A percentile compares a stretch with the other conserved stretches of the same genome.
phyloP scores from a whole-genome alignment of 192 early-diverging fungal genomes.

The Entomortierella lignicola region DNA sequence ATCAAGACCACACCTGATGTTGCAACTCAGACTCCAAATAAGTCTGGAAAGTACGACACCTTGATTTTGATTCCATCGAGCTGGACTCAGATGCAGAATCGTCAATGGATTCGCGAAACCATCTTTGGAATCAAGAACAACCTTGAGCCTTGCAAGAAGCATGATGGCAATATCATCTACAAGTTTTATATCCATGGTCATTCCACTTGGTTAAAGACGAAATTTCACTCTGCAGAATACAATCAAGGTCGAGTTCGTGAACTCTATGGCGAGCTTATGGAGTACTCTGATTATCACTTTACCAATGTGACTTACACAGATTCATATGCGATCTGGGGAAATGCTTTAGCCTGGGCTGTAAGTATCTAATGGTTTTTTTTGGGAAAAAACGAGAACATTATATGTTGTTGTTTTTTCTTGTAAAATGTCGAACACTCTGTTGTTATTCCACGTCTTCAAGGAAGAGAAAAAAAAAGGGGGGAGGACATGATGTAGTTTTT shows the following conservation, averaged over 20 bases:
- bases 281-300: conserved; percentile 58
- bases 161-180: conserved; percentile 56
- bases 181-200: conserved; percentile 58
- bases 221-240: conserved; percentile 27
- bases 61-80: conserved; percentile 62
- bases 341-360: conserved; percentile 52
- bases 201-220: conserved; percentile 17
- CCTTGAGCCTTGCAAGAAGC: conserved; percentile 60
- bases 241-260: conserved; percentile 41
- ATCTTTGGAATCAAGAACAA: conserved; percentile 68
- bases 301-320: conserved; percentile 22
- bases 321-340: conserved; percentile 28
- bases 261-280: conserved; percentile 63
- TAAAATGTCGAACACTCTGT: too few relatives aligned
- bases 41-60: conserved; percentile 55
- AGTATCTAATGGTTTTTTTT: conserved; percentile 9
- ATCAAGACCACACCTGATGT: background rate
- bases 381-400: too few relatives aligned
- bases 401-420: too few relatives aligned
- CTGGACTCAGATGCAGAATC: conserved; percentile 49
- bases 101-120: conserved; percentile 61
- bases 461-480: background rate
- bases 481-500: too few relatives aligned
- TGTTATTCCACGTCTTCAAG: too few relatives aligned
- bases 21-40: conserved; percentile 24